Evolutionary conservation across 495 filamentous ascomycete species (phyloP).

Genomic region (Choiromyces venosus): DNA sequence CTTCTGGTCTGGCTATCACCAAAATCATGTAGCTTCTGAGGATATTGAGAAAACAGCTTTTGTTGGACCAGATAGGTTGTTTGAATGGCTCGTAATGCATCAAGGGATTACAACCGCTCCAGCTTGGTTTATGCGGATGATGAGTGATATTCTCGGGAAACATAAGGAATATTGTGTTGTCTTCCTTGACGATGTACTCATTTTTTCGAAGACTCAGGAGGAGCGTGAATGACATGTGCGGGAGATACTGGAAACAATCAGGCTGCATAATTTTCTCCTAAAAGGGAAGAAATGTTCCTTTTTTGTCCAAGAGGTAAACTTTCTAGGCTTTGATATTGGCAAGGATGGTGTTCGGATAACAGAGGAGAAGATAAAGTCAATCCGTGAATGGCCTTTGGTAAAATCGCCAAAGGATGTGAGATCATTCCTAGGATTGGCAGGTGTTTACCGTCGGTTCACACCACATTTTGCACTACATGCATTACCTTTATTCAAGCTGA

Average conservation of each 20-base stretch:
- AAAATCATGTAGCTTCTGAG: not conserved
- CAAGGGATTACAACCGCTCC: slow-evolving; percentile 5
- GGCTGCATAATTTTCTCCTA: slow-evolving; percentile 21
- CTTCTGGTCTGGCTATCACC: slow-evolving; percentile 4
- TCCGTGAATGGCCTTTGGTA: not conserved
- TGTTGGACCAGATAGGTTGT: not conserved
- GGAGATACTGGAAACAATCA: slow-evolving; percentile 15
- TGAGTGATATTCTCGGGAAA: not conserved
- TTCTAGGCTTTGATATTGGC: slow-evolving; percentile 40
- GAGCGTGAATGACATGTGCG: slow-evolving; percentile 25
- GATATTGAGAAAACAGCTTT: slow-evolving; percentile 5
- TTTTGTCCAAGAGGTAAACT: slow-evolving; percentile 36
- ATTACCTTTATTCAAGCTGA: not conserved
- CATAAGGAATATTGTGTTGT: slow-evolving; percentile 22
- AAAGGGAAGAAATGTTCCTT: slow-evolving; percentile 44
- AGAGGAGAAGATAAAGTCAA: not conserved
- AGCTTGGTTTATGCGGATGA: slow-evolving; percentile 5
- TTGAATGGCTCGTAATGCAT: not conserved
- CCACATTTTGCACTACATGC: not conserved
- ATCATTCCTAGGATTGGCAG: slow-evolving; percentile 1
- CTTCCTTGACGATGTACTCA: slow-evolving; percentile 42
- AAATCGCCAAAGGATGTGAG: not conserved
- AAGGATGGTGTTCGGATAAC: not conserved
- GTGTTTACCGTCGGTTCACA: not conserved
- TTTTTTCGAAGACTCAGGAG: slow-evolving; percentile 28